These are phyloP conservation scores for Vigna trinervia DNA, from an alignment of 306 rosid genomes.

Conservation along the genomic window DNA sequence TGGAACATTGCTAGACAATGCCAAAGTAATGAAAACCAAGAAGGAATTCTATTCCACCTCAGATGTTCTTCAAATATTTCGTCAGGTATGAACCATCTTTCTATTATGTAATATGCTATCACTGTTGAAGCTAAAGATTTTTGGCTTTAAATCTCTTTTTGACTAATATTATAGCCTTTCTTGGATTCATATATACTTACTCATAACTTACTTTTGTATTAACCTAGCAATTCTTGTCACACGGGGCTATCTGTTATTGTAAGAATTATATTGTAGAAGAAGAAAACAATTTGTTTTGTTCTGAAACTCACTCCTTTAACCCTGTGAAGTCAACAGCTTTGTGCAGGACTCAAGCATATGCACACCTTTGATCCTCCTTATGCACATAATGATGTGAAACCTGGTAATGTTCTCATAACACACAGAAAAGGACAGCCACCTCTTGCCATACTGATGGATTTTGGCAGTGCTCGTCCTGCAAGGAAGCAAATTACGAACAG, in stretches of 20 bases:
- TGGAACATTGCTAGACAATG: slow-evolving; percentile 93
- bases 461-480: slow-evolving; percentile 94
- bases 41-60: slow-evolving; percentile 85
- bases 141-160: slow-evolving; percentile 3
- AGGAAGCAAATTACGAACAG: slow-evolving; percentile 82
- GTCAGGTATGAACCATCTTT: slow-evolving; percentile 63
- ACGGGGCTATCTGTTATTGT: slow-evolving; percentile 1
- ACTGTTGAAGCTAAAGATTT: slow-evolving; percentile 29
- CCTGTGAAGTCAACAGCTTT: slow-evolving; percentile 71
- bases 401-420: slow-evolving; percentile 92
- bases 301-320: slow-evolving; percentile 45
- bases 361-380: slow-evolving; percentile 91
- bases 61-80: slow-evolving; percentile 91
- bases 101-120: slow-evolving; percentile 11
- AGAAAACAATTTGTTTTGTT: slow-evolving; percentile 28
- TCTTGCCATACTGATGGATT: slow-evolving; percentile 97
- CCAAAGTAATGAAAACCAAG: slow-evolving; percentile 76
- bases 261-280: slow-evolving; percentile 26
- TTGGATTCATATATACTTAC: slow-evolving; percentile 3
- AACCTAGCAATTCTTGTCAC: slow-evolving; percentile 30
- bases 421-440: slow-evolving; percentile 81
- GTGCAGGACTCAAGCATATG: slow-evolving; percentile 98
- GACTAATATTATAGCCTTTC: slow-evolving; percentile 5
- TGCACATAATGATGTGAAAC: slow-evolving; percentile 97
- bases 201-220: not conserved